Percentiles rank a stretch among this genome's conserved stretches.
Evolutionary conservation across 352 stramenopile species (phyloP).

Genomic region (Aphanomyces cochlioides): DNA sequence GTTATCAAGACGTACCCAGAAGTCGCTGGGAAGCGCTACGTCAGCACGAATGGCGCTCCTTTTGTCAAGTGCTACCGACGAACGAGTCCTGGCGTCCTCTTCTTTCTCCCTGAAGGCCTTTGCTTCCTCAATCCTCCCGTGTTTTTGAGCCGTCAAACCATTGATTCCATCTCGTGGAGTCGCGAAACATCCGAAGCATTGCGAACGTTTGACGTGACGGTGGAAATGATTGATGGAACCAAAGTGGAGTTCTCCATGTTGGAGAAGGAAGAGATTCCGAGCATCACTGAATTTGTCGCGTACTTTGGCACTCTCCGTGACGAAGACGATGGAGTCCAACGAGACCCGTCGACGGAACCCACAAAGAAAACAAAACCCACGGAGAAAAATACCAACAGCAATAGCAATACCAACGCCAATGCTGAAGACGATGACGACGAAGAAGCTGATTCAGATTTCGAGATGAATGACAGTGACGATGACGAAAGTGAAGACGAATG

Average conservation of each 20-base stretch:
- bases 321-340: conserved; percentile 9
- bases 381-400: conserved; percentile 14
- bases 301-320: conserved; percentile 9
- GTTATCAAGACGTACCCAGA: conserved; percentile 20
- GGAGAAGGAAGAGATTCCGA: conserved; percentile 31
- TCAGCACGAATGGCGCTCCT: conserved; percentile 23
- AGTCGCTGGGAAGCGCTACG: conserved; percentile 14
- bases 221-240: conserved; percentile 9
- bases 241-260: conserved; percentile 29
- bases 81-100: conserved; percentile 20
- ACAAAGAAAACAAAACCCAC: not conserved
- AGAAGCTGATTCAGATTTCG: conserved; percentile 19
- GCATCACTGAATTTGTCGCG: conserved; percentile 29
- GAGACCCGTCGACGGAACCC: not conserved
- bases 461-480: not conserved
- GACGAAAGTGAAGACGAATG: conserved; percentile 15
- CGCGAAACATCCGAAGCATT: conserved; percentile 16
- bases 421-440: conserved; percentile 16
- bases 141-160: conserved; percentile 25
- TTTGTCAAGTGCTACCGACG: conserved; percentile 30
- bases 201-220: conserved; percentile 24
- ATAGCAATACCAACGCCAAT: not conserved
- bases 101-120: conserved; percentile 24
- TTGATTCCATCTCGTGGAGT: conserved; percentile 22
- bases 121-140: conserved; percentile 29